Percentiles rank a stretch among this genome's conserved stretches.
These are phyloP conservation scores for Calonectria pseudoreteaudii DNA, from an alignment of 2,329 filamentous ascomycete genomes.

Conservation along the genomic window DNA sequence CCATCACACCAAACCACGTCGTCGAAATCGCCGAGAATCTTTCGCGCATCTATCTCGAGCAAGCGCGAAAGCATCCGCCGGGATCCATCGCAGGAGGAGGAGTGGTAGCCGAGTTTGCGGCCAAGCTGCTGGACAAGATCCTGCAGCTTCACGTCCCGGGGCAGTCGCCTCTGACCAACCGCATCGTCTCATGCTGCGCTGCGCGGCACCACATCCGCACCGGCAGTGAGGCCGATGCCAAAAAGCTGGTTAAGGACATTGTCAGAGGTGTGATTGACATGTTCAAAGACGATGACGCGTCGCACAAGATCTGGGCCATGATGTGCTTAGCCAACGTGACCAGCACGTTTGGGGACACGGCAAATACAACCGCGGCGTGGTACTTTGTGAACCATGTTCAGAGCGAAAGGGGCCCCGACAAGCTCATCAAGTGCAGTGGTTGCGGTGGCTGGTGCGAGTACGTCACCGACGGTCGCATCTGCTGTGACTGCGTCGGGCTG, in stretches of 20 bases:
- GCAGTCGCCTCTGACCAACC: neutral
- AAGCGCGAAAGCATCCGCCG: neutral
- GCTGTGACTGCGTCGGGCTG: neutral
- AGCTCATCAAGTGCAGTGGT: neutral
- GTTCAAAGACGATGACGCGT: neutral
- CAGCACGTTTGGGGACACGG: neutral
- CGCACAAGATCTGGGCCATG: neutral
- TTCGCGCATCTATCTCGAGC: neutral
- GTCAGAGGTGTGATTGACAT: neutral
- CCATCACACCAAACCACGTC: neutral
- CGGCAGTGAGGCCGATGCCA: neutral
- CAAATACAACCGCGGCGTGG: neutral
- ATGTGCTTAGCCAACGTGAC: neutral
- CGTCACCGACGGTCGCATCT: neutral
- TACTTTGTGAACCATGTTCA: neutral
- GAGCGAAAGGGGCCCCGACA: neutral
- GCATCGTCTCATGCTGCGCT: neutral
- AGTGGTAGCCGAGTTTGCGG: neutral
- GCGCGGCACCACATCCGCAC: neutral
- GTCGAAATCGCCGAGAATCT: neutral
- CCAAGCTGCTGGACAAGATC: neutral
- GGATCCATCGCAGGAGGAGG: neutral
- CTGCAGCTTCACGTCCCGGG: neutral
- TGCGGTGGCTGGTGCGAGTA: neutral
- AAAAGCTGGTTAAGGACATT: neutral